Conservation (phyloP, 2,329 filamentous ascomycete species). For the Spiromastix sp. region DNA sequence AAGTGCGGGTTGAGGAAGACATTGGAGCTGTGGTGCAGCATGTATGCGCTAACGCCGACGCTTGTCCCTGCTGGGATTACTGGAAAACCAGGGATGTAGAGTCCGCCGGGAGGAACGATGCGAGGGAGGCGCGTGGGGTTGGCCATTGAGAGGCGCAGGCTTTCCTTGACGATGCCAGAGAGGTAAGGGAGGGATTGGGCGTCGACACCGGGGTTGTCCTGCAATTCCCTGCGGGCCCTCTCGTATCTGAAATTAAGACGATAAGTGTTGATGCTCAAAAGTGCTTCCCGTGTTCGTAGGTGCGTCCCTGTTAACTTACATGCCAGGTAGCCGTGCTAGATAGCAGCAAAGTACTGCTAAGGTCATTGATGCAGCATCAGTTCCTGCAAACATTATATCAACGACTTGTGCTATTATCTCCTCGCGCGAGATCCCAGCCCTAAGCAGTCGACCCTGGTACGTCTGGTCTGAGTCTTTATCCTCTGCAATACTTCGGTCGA, state of each 20-base stretch:
- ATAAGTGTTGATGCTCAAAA: no score
- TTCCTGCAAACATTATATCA: conserved; percentile 46
- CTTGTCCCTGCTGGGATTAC: conserved; percentile 35
- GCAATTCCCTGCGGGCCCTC: conserved; percentile 34
- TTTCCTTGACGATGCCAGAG: conserved; percentile 40
- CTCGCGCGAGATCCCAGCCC: conserved; percentile 29
- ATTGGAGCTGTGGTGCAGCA: conserved; percentile 36
- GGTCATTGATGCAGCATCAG: conserved; percentile 44
- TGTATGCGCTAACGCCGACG: conserved; percentile 36
- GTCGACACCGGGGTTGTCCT: conserved; percentile 21
- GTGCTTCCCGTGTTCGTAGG: no score
- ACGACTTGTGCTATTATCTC: conserved; percentile 44
- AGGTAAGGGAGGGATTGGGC: conserved; percentile 34
- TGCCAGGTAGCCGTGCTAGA: conserved; percentile 18
- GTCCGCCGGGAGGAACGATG: conserved; percentile 32
- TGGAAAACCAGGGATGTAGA: conserved; percentile 23
- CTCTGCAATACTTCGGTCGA: conserved; percentile 13
- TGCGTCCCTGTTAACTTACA: neutral
- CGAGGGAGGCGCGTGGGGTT: conserved; percentile 43
- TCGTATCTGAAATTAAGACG: no score
- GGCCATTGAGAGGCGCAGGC: conserved; percentile 40
- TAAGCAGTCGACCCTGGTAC: conserved; percentile 41
- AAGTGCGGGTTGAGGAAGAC: conserved; percentile 33
- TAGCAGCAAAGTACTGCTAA: conserved; percentile 39
- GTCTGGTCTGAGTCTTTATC: conserved; percentile 23